Evolutionary conservation across 2,329 filamentous ascomycete species (phyloP), one percentile per base, ranked within the genome.

Genomic region (Stemphylium lycopersici): DNA sequence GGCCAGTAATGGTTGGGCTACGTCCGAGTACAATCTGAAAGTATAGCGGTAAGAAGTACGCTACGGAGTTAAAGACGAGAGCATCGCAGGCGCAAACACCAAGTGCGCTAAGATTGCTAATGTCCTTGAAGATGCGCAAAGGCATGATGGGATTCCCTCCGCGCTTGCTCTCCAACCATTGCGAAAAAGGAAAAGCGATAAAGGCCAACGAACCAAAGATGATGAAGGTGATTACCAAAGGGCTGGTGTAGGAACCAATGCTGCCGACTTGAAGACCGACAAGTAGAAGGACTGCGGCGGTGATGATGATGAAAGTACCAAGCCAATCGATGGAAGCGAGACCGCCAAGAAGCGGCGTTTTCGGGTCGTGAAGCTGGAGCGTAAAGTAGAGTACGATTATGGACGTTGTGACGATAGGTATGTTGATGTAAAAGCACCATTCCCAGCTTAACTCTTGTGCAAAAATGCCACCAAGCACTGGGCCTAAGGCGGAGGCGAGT

Each of bases 1-100:
- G 60, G 52, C 80, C 81, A 0, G 85, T 87, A 10, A 78, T 77
- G 34, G 88, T 77, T 0, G 87, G 84, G 0, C 79, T 80, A 1
- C 81, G 81, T n/a, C 80, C 79, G 2, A 87, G 81, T 0, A 88
- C 87, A 10, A 86, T 81, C 70, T 93, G 90, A 55, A 90, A 90
- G 73, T 89, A 91, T 0, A 91, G 79, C 0, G 90, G 90, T 1
- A 92, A 76, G 63, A 89, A 92, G 72, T 90, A 92, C 33, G 85
- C 83, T 1, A 82, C 79, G 0, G 82, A 86, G 51, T 89, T 87
- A 71, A 88, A 89, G 31, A 85, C 82, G 65, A 86, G 77, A 4
- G 77, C 77, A 59, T 84, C 80, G 16, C 74, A 74, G 55, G 80
- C 80, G 13, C 75, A 76, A 1, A 83, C 78, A 1, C 76, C 68